These are phyloP conservation scores for Hanseniaspora sp. DNA, from an alignment of 1,139 yeast genomes.

Conservation along the genomic window DNA sequence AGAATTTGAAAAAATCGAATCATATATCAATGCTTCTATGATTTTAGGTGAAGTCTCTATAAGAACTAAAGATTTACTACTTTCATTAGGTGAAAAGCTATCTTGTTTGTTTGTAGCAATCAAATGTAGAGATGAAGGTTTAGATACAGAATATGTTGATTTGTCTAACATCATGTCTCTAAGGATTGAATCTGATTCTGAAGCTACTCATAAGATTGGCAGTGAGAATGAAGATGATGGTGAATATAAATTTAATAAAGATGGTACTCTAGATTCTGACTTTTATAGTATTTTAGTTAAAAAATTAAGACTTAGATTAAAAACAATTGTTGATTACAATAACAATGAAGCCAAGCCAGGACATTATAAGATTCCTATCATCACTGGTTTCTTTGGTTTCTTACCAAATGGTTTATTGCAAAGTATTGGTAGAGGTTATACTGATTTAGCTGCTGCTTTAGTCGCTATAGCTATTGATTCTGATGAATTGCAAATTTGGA, in stretches of 20 bases:
- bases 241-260: constrained; percentile 40
- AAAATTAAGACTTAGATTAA: constrained; percentile 47
- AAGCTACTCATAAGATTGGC: not conserved
- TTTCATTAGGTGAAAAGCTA: constrained; percentile 89
- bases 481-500: constrained; percentile 94
- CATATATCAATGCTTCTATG: constrained; percentile 73
- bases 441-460: constrained; percentile 94
- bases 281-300: constrained; percentile 58
- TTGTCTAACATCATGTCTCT: constrained; percentile 56
- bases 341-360: constrained; percentile 29
- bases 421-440: constrained; percentile 93
- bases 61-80: constrained; percentile 75
- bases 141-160: constrained; percentile 68
- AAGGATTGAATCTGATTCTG: not conserved
- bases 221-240: constrained; percentile 20
- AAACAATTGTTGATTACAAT: constrained; percentile 27
- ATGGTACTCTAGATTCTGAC: constrained; percentile 47
- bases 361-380: constrained; percentile 55
- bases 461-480: constrained; percentile 88
- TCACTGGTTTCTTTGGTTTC: constrained; percentile 89
- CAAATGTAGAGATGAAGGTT: constrained; percentile 68
- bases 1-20: constrained; percentile 59
- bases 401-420: constrained; percentile 89
- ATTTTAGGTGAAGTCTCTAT: constrained; percentile 85
- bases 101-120: constrained; percentile 83